phyloP scores from a whole-genome alignment of 176 grass and related monocot species.

The Bromus sterilis region DNA sequence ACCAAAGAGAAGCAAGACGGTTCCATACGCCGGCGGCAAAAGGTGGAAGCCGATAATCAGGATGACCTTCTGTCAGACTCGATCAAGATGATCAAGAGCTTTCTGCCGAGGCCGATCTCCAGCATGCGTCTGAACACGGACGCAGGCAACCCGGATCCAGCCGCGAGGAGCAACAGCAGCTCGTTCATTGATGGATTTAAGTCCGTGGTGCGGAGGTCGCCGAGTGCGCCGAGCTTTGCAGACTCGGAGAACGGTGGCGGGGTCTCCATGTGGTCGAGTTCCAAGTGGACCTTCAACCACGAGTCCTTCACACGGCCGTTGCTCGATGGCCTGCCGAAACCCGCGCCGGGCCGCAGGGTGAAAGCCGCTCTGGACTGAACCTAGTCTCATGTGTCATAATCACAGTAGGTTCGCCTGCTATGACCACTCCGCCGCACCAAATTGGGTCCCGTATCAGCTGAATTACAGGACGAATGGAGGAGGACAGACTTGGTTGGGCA shows the following conservation, averaged over 20 bases:
- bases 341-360: constrained; percentile 15
- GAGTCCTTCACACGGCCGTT: constrained; percentile 46
- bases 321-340: constrained; percentile 26
- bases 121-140: constrained; percentile 21
- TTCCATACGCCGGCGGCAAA: constrained; percentile 37
- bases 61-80: constrained; percentile 32
- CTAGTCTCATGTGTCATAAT: no score
- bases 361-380: constrained; percentile 71
- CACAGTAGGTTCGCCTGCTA: no score
- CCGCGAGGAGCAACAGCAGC: not conserved
- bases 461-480: not conserved
- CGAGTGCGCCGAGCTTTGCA: constrained; percentile 39
- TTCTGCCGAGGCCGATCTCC: constrained; percentile 37
- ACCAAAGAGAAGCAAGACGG: constrained; percentile 39
- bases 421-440: no score
- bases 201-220: constrained; percentile 51
- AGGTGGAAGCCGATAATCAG: constrained; percentile 26
- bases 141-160: not conserved
- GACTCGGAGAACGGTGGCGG: constrained; percentile 18
- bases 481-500: not conserved
- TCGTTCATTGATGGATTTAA: constrained; percentile 31
- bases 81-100: constrained; percentile 33
- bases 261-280: constrained; percentile 32
- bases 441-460: no score
- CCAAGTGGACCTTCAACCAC: constrained; percentile 47